Base-by-base conservation (phyloP, 2,329 filamentous ascomycete species). In the Pseudogymnoascus sp. region DNA sequence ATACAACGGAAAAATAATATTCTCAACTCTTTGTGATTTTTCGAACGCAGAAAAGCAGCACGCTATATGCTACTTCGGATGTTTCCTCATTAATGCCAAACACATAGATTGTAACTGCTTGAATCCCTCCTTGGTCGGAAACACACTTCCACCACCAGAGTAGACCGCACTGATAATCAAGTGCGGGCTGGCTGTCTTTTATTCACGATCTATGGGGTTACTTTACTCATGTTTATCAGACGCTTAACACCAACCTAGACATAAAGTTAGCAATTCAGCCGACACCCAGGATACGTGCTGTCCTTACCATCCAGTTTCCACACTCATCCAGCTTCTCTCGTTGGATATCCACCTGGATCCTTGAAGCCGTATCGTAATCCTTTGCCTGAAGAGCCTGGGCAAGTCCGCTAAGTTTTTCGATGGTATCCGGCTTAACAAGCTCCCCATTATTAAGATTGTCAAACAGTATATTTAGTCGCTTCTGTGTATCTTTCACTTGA, bases 361-460 rank as follows among this genome's bases (percentile, higher is more conserved):
- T 81, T 62, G 85, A 80, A 2, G 90, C 90, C 26, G 78, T 79
- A 45, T 85, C 82, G 68, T 89, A 93, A 69, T 95, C 81, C 78
- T 85, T 87, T 63, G 79, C 75, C 69, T 89, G 84, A 63, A 96
- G 75, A 26, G 88, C 85, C 66, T 84, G 78, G 7, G 89, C 83
- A 31, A 92, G 77, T 69, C 86, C 78, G 7, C 81, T 80, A 70
- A 93, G 79, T 72, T 87, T 81, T 66, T 84, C 80, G 60, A 93
- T 83, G 0, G 89, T 97, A 71, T 90, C 87, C 1, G 89, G 84
- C 77, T 89, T 90, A 63, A 97, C 81, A 42, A 97, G 80, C 72
- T 97, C 93, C 72, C 93, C 89, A 69, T 97, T 97, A 81, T 97
- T 99, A 57, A 99, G 81, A 75, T 97, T 92, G 73, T 99, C 93